Base-by-base conservation (phyloP, 148 eudicot species). In the Rhododendron griersonianum region DNA sequence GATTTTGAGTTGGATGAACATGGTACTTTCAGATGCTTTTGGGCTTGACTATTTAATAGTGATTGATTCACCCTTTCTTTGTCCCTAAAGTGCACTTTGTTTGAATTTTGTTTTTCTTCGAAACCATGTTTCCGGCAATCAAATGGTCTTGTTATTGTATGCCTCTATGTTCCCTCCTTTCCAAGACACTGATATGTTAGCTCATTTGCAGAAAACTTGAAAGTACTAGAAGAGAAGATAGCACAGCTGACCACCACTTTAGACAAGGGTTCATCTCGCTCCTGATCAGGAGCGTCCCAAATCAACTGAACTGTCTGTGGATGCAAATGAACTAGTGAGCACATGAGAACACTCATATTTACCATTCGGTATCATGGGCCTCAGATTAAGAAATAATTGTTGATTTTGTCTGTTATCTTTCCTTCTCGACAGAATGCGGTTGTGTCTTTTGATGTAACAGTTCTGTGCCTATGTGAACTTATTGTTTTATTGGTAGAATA, bases 211-310 rank as follows among this genome's bases (percentile, higher is more conserved):
- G 99, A 94, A 83, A 89, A 91, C 57, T 94, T 97, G 80, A 87
- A 93, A 89, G 91, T 90, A 57, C 91, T 95, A 85, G 87, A 93
- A 2, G 90, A 94, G 89, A 96, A 95, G 94, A 95, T 96, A 73
- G 97, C 92, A 78, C 95, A 95, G 88, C 87, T 95, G 90, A 96
- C 93, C 91, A 89, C 93, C 10, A 94, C 98, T 13, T 92, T 94
- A 30, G 99, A 96, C 86, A 90, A 93, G 59, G 93, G 91, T 67
- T 67, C 33, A 2, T n/a, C 73, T 9, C 15, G 11, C 35, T 86
- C 93, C 67, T 91, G 91, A 61, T 75, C 97, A 35, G 98, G 89
- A 59, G 93, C 87, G 39, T 90, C 83, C 90, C 95, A 11, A 89
- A 94, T 75, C 93, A 90, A 85, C 91, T 78, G 94, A 90, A 86